phyloP scores from a whole-genome alignment of 768 basidiomycete genomes.

The Boletus subparvulus region DNA sequence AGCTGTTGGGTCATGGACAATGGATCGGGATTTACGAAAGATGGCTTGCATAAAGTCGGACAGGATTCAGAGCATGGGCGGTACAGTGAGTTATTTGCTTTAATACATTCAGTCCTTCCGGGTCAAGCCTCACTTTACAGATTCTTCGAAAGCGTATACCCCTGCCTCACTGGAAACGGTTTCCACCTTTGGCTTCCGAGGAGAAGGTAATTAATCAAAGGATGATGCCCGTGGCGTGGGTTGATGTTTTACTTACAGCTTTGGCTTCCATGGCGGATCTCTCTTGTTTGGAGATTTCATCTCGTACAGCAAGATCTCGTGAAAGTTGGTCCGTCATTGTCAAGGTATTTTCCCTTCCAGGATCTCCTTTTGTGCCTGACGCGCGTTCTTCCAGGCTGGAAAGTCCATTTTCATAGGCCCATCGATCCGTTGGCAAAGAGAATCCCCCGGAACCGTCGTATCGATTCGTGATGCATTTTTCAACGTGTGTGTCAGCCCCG shows the following conservation, averaged over 20 bases:
- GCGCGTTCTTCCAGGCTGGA: constrained; percentile 49
- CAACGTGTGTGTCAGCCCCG: constrained; percentile 53
- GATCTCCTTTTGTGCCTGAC: background rate
- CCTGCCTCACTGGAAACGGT: constrained; percentile 48
- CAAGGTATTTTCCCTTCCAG: constrained; percentile 50
- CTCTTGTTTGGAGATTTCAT: constrained; percentile 77
- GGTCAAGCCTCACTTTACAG: constrained; percentile 37
- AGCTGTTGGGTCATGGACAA: constrained; percentile 84
- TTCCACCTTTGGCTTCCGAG: constrained; percentile 85
- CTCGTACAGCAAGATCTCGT: constrained; percentile 60
- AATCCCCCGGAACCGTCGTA: constrained; percentile 76
- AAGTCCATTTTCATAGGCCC: constrained; percentile 67
- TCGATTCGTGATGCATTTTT: constrained; percentile 88
- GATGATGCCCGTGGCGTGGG: constrained; percentile 1
- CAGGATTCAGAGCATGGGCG: constrained; percentile 52
- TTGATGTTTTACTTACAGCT: constrained; percentile 45
- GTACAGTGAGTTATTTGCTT: constrained; percentile 56
- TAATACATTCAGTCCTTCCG: background rate
- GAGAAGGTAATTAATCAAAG: constrained; percentile 67
- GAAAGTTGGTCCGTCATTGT: constrained; percentile 76
- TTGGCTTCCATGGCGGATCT: constrained; percentile 82
- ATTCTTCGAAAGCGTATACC: constrained; percentile 69
- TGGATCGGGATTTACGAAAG: constrained; percentile 70
- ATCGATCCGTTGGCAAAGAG: constrained; percentile 72
- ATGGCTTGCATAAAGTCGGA: constrained; percentile 55